Percentiles rank a stretch among this genome's conserved stretches.
Conservation (phyloP, 1,284 basidiomycete species). For the Sporisorium sorghi region DNA sequence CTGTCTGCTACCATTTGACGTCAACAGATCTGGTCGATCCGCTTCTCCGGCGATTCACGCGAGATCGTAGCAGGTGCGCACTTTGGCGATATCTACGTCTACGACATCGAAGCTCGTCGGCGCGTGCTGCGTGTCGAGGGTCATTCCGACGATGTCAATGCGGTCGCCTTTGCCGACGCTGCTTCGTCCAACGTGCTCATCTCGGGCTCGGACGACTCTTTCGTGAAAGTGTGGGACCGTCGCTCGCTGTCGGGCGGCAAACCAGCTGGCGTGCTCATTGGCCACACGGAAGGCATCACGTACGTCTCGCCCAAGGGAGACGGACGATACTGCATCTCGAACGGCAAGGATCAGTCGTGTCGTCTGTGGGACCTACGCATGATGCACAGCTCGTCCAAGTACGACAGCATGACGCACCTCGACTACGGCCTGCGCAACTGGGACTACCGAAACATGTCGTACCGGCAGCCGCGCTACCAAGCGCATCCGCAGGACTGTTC, state of each 20-base stretch:
- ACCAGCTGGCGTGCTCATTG: slow-evolving; percentile 90
- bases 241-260: slow-evolving; percentile 82
- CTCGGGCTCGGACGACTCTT: slow-evolving; percentile 92
- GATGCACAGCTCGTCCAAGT: slow-evolving; percentile 83
- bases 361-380: slow-evolving; percentile 94
- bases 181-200: slow-evolving; percentile 91
- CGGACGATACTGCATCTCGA: slow-evolving; percentile 94
- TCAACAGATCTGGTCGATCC: slow-evolving; percentile 84
- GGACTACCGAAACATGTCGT: slow-evolving; percentile 79
- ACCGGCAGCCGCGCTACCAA: slow-evolving; percentile 73
- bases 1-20: neutral
- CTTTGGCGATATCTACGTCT: slow-evolving; percentile 81
- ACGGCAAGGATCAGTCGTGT: slow-evolving; percentile 94
- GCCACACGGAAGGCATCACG: slow-evolving; percentile 81
- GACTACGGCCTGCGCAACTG: slow-evolving; percentile 77
- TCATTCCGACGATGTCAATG: slow-evolving; percentile 92
- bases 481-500: slow-evolving; percentile 85
- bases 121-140: slow-evolving; percentile 85
- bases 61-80: slow-evolving; percentile 79
- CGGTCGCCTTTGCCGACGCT: slow-evolving; percentile 91
- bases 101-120: slow-evolving; percentile 81
- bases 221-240: slow-evolving; percentile 94
- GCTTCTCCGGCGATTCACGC: slow-evolving; percentile 93
- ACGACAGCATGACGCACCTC: slow-evolving; percentile 73
- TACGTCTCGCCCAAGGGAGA: slow-evolving; percentile 75